Evolutionary conservation across 192 early-diverging fungal species (phyloP).

Genomic region (Helicostylum pulchrum): DNA sequence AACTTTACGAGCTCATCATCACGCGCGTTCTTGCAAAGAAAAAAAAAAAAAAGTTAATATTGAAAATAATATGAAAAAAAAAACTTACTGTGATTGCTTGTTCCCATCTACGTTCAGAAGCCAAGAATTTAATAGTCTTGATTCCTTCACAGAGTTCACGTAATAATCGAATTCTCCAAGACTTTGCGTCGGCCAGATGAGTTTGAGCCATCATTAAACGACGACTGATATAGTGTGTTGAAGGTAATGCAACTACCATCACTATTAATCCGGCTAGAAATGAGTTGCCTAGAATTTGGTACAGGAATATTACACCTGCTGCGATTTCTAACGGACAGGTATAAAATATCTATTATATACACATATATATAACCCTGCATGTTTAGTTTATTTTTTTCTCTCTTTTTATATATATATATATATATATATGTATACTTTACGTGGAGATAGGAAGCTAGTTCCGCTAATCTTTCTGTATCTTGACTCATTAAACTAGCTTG

Average conservation of each 20-base stretch:
- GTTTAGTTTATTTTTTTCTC: too few relatives aligned
- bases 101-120: conserved; percentile 73
- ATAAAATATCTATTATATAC: conserved; percentile 41
- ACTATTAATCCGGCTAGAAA: conserved; percentile 74
- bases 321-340: conserved; percentile 67
- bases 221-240: conserved; percentile 53
- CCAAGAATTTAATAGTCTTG: conserved; percentile 86
- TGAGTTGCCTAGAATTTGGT: conserved; percentile 71
- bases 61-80: conserved; percentile 4
- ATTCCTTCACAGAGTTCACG: conserved; percentile 77
- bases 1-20: conserved; percentile 33
- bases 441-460: conserved; percentile 56
- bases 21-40: conserved; percentile 29
- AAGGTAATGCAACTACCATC: conserved; percentile 65
- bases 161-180: conserved; percentile 72
- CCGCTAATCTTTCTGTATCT: conserved; percentile 64
- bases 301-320: conserved; percentile 65
- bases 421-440: conserved; percentile 23
- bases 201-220: conserved; percentile 53
- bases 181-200: conserved; percentile 55
- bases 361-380: background rate
- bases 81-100: conserved; percentile 56
- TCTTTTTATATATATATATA: background rate
- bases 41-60: background rate
- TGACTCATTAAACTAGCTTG: conserved; percentile 72